Evolutionary conservation across 2,329 filamentous ascomycete species (phyloP).

Genomic region (Penicillium olsonii): DNA sequence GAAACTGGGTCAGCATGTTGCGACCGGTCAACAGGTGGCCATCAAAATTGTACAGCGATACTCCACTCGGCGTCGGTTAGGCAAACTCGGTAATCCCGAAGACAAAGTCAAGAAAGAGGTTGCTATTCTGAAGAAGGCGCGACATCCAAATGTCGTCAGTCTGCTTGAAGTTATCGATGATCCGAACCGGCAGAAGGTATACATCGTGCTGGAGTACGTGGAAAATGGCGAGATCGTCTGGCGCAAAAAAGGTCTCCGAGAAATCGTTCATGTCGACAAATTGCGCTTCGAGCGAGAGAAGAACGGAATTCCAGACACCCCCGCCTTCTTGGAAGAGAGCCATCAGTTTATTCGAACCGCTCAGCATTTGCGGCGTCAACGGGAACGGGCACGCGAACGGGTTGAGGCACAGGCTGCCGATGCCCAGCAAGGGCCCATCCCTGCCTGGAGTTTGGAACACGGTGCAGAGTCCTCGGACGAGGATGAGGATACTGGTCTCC

Average conservation of each 20-base stretch:
- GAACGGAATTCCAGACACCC: constrained; percentile 75
- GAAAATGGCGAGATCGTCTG: constrained; percentile 92
- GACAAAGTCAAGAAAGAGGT: constrained; percentile 89
- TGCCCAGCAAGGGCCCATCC: constrained; percentile 54
- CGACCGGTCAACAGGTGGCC: constrained; percentile 77
- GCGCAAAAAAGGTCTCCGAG: constrained; percentile 83
- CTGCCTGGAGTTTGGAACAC: constrained; percentile 83
- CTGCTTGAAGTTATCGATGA: constrained; percentile 97
- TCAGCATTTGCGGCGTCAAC: constrained; percentile 43
- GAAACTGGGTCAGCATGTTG: constrained; percentile 82
- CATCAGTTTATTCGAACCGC: constrained; percentile 43
- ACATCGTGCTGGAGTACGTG: constrained; percentile 94
- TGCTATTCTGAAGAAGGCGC: constrained; percentile 96
- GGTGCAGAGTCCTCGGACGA: constrained; percentile 59
- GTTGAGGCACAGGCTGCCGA: constrained; percentile 60
- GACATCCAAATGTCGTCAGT: constrained; percentile 95
- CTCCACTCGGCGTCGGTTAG: constrained; percentile 89
- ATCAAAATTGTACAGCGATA: constrained; percentile 99
- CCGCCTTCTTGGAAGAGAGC: constrained; percentile 47
- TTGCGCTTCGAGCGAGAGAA: constrained; percentile 72
- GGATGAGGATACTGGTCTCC: constrained; percentile 43
- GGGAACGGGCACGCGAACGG: constrained; percentile 62
- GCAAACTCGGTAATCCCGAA: constrained; percentile 67
- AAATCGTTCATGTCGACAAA: constrained; percentile 81
- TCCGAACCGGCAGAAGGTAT: constrained; percentile 93